Conservation (phyloP, 176 grass and related monocot species). For the Avena insularis region DNA sequence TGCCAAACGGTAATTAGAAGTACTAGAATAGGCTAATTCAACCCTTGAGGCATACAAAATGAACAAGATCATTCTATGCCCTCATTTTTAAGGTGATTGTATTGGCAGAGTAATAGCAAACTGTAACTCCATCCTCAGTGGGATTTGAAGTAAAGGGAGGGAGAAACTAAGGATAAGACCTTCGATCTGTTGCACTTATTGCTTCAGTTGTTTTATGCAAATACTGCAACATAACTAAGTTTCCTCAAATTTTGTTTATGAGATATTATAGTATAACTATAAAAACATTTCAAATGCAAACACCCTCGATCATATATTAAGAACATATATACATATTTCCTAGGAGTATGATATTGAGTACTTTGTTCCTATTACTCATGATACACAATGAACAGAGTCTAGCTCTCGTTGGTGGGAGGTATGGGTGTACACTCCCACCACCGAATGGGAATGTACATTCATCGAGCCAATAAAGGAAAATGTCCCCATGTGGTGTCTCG, state of each 20-base stretch:
- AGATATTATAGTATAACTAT: background rate
- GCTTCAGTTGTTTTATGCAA: background rate
- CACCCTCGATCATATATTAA: background rate
- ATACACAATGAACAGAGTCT: background rate
- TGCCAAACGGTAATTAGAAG: background rate
- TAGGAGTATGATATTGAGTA: background rate
- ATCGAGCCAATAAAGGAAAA: background rate
- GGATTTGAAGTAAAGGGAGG: background rate
- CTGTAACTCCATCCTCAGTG: background rate
- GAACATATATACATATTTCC: background rate
- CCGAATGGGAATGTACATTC: background rate
- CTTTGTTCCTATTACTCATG: conserved; percentile 9
- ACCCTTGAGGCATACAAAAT: background rate
- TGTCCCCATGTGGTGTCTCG: background rate
- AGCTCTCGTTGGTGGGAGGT: background rate
- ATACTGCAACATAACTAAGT: background rate
- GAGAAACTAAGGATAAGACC: background rate
- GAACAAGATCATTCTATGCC: background rate
- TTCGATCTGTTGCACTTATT: background rate
- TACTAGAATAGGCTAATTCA: background rate
- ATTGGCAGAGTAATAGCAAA: conserved; percentile 19
- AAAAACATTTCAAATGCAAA: conserved; percentile 6
- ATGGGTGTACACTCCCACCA: background rate
- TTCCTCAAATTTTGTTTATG: background rate
- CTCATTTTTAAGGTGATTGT: background rate